A percentile compares a stretch with the other conserved stretches of the same genome.
Conservation (phyloP, 2,329 filamentous ascomycete genomes). For the Stemphylium vesicarium region DNA sequence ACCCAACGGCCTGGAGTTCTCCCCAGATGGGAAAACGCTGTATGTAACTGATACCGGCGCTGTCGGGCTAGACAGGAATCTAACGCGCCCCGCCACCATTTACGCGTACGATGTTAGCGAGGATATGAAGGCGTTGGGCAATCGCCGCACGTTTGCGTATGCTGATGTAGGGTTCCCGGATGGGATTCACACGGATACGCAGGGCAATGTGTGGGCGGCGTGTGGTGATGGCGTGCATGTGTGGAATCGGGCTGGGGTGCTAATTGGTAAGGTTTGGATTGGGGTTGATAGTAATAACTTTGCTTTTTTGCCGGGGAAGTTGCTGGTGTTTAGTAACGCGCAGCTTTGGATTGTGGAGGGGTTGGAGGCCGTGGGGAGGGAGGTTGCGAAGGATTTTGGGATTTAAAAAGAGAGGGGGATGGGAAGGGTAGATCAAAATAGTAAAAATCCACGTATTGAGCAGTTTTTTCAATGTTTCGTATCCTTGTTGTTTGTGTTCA, state of each 20-base stretch:
- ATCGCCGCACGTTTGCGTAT: conserved; percentile 61
- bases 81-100: conserved; percentile 50
- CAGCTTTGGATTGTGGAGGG: conserved; percentile 47
- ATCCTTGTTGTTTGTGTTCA: too few species aligned
- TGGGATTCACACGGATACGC: conserved; percentile 61
- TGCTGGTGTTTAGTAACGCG: conserved; percentile 46
- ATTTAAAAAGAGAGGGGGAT: background rate
- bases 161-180: conserved; percentile 63
- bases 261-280: conserved; percentile 65
- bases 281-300: conserved; percentile 50
- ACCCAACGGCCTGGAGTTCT: conserved; percentile 56
- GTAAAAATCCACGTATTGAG: too few species aligned
- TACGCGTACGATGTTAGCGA: conserved; percentile 53
- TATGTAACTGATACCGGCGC: conserved; percentile 59
- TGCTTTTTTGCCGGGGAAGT: conserved; percentile 44
- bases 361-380: conserved; percentile 43
- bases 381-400: conserved; percentile 46
- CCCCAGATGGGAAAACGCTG: conserved; percentile 51
- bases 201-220: conserved; percentile 63
- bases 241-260: conserved; percentile 57
- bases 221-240: conserved; percentile 63
- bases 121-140: conserved; percentile 44
- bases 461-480: too few species aligned
- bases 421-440: too few species aligned
- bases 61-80: conserved; percentile 37